These are phyloP conservation scores for Murraya koenigii DNA, from an alignment of 345 rosid genomes.

Conservation along the genomic window DNA sequence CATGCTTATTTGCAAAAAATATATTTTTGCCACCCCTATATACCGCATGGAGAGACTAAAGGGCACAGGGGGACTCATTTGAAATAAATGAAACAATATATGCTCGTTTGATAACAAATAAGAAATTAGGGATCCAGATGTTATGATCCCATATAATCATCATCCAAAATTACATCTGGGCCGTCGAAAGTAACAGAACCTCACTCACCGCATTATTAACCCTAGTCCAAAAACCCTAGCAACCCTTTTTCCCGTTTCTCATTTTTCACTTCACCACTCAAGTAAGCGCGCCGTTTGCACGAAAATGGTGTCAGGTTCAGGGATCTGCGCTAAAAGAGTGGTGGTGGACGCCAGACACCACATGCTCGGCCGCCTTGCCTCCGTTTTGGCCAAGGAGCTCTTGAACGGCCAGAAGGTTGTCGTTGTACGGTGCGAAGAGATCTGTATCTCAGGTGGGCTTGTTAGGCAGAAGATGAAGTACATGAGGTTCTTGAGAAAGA, in stretches of 20 bases:
- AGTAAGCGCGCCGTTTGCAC: neutral
- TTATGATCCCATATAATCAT: neutral
- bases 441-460: slow-evolving; percentile 76
- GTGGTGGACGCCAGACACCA: slow-evolving; percentile 88
- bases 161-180: neutral
- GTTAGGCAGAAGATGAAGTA: slow-evolving; percentile 95
- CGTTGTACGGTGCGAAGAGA: slow-evolving; percentile 80
- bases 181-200: neutral
- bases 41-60: no score
- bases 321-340: slow-evolving; percentile 59
- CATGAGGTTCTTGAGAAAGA: slow-evolving; percentile 78
- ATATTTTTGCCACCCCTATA: no score
- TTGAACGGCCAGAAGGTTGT: slow-evolving; percentile 78
- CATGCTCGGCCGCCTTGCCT: slow-evolving; percentile 73
- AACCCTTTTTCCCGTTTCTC: neutral
- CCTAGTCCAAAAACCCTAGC: slow-evolving; percentile 1
- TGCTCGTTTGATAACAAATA: neutral
- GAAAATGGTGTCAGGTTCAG: slow-evolving; percentile 79
- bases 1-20: no score
- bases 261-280: neutral
- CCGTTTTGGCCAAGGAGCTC: slow-evolving; percentile 71
- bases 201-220: neutral
- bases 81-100: neutral
- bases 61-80: no score
- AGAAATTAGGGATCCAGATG: neutral